Evolutionary conservation across 371 early-diverging fungal genomes (phyloP).

Genomic region (Mucor indicus): DNA sequence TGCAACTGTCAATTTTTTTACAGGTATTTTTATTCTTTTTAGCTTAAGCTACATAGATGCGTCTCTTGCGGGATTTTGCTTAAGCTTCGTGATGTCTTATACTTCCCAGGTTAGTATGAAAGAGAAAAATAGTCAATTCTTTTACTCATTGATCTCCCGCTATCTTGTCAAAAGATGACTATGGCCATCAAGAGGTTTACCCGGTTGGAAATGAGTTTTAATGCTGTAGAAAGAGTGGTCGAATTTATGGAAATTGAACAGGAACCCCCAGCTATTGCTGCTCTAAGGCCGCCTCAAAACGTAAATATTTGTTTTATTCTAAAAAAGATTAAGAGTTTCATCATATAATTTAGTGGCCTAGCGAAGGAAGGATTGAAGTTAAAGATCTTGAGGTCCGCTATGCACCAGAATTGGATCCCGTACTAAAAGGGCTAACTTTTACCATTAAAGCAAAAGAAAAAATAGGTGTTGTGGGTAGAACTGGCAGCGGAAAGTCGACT

Average conservation of each 20-base stretch:
- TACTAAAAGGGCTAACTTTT: constrained; percentile 55
- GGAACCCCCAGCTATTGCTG: constrained; percentile 64
- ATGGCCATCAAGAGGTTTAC: constrained; percentile 73
- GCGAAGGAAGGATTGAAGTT: constrained; percentile 58
- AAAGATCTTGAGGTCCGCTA: constrained; percentile 57
- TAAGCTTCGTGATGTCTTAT: constrained; percentile 59
- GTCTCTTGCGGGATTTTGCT: constrained; percentile 70
- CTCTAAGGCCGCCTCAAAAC: constrained; percentile 50
- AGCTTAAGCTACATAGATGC: constrained; percentile 50
- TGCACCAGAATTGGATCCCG: constrained; percentile 57
- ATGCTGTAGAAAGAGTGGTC: constrained; percentile 81
- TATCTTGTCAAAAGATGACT: constrained; percentile 33
- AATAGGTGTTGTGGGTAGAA: constrained; percentile 69
- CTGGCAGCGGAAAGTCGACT: constrained; percentile 78
- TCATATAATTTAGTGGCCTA: constrained; percentile 53
- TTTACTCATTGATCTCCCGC: constrained; percentile 8
- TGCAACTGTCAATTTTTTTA: constrained; percentile 59
- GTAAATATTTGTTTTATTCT: constrained; percentile 29
- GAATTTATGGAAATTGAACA: constrained; percentile 78
- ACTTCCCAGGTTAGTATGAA: not conserved
- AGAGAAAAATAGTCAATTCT: constrained; percentile 2
- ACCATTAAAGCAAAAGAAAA: constrained; percentile 50
- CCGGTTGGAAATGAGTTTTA: constrained; percentile 79
- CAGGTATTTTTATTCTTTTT: constrained; percentile 49
- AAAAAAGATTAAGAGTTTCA: no score